Conservation (phyloP, 2,329 filamentous ascomycete genomes). For the Thielaviopsis cerberus region DNA sequence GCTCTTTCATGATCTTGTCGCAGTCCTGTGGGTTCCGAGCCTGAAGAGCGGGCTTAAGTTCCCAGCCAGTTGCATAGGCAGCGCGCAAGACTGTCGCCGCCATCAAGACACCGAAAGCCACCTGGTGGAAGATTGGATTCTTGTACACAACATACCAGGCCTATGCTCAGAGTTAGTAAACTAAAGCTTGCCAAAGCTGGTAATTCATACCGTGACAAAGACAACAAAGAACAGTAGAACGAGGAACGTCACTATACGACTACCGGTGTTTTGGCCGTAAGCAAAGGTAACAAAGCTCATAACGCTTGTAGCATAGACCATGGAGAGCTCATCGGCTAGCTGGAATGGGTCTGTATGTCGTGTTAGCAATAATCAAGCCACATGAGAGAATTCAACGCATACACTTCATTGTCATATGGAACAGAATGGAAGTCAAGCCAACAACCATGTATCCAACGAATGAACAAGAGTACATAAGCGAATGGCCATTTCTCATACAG, state of each 20-base stretch:
- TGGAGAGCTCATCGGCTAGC: conserved; percentile 39
- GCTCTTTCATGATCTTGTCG: conserved; percentile 30
- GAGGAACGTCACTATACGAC: conserved; percentile 36
- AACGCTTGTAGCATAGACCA: conserved; percentile 41
- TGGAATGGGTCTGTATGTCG: conserved; percentile 23
- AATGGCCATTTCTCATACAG: conserved; percentile 55
- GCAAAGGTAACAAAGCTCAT: conserved; percentile 52
- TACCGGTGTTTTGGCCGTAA: conserved; percentile 36
- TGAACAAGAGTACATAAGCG: conserved; percentile 54
- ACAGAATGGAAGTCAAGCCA: conserved; percentile 36
- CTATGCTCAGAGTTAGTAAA: conserved; percentile 14
- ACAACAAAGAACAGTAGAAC: conserved; percentile 36
- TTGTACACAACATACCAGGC: conserved; percentile 58
- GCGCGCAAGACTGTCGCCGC: conserved; percentile 50
- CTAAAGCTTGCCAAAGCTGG: not conserved
- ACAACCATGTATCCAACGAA: conserved; percentile 35
- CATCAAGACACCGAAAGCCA: conserved; percentile 56
- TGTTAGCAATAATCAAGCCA: not conserved
- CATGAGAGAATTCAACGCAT: conserved; percentile 14
- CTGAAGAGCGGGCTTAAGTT: conserved; percentile 27
- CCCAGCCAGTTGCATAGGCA: conserved; percentile 52
- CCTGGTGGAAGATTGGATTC: conserved; percentile 68
- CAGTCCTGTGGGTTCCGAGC: conserved; percentile 32
- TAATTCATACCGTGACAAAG: conserved; percentile 45
- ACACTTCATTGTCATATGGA: conserved; percentile 39